These are phyloP conservation scores for Pseudonectria buxi DNA, from an alignment of 2,329 filamentous ascomycete species.

Conservation along the genomic window DNA sequence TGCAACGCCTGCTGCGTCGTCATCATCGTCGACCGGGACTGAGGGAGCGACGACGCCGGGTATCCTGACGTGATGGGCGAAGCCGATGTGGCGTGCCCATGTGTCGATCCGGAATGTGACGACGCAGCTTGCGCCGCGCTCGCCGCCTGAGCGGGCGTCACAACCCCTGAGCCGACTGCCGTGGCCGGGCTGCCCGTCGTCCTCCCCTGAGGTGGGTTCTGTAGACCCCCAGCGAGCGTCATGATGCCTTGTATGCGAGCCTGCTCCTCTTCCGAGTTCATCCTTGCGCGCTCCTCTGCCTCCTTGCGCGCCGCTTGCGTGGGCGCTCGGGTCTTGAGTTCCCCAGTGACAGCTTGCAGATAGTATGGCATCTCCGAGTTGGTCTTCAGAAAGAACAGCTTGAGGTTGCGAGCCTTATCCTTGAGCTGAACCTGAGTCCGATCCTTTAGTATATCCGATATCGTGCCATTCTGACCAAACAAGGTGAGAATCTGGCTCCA, in stretches of 20 bases:
- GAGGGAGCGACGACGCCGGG: slow-evolving; percentile 21
- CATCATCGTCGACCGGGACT: slow-evolving; percentile 19
- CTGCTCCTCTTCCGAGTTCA: slow-evolving; percentile 53
- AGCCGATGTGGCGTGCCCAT: slow-evolving; percentile 10
- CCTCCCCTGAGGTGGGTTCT: slow-evolving; percentile 32
- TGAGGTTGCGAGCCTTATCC: slow-evolving; percentile 84
- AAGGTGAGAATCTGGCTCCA: slow-evolving; percentile 88
- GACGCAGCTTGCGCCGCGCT: slow-evolving; percentile 22
- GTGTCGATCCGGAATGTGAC: slow-evolving; percentile 12
- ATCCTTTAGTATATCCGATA: slow-evolving; percentile 79
- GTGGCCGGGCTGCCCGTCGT: slow-evolving; percentile 16
- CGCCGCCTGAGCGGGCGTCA: slow-evolving; percentile 28
- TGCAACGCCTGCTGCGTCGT: slow-evolving; percentile 26
- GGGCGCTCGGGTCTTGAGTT: slow-evolving; percentile 78
- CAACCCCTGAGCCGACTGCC: slow-evolving; percentile 22
- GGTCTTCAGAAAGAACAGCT: slow-evolving; percentile 86
- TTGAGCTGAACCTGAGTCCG: slow-evolving; percentile 88
- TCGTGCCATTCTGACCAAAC: slow-evolving; percentile 71
- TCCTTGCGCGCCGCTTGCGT: slow-evolving; percentile 64
- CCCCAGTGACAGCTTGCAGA: slow-evolving; percentile 79
- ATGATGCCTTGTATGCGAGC: slow-evolving; percentile 55
- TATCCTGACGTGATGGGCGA: slow-evolving; percentile 18
- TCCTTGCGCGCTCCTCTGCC: slow-evolving; percentile 55
- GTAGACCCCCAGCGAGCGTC: slow-evolving; percentile 46
- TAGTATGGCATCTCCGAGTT: slow-evolving; percentile 88